Base-by-base conservation (phyloP, 345 rosid species). In the Lepidium didymum region DNA sequence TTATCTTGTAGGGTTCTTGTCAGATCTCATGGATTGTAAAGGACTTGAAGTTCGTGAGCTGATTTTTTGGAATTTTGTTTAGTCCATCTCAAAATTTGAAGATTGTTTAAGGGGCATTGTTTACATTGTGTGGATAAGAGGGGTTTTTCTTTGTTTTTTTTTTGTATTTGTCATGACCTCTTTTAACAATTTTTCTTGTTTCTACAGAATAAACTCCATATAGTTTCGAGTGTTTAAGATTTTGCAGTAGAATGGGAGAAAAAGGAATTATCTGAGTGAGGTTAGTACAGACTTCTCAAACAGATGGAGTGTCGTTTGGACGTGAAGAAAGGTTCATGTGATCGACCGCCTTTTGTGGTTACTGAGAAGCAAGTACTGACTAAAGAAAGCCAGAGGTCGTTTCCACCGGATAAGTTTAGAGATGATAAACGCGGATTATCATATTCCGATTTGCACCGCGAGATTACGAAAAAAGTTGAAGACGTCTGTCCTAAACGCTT, bases 391-490 rank as follows among this genome's bases (percentile, higher is more conserved):
- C 73, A 56, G 44, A 78, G 36, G 38, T 43, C 70, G 64, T 69
- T 70, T 62, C 75, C 67, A 56, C 80, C 63, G 25, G 85, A 77
- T 50, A 77, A 75, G 69, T 75, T 81, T 46, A 76, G 71, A 56
- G 78, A 44, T 43, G 84, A 79, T 61, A 82, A 73, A 67, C 74
- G 84, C 10, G 72, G 73, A 1, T 68, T 83, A 6, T 73, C 83
- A 23, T 73, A 77, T 59, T 79, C 84, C 15, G 87, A 83, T 72
- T 74, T 81, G 25, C 80, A 78, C 71, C 76, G 65, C 35, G 81
- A 87, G 72, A 80, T 81, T 21, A 77, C 68, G 3, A 76, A 79
- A 59, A 79, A 75, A 71, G 69, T 53, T 31, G 80, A 76, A 56
- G 84, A 79, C 29, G 56, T 67, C 3, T 72, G 78, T 41, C 80